Evolutionary conservation across 257 asterid species (phyloP).

Genomic region (Thymus mandschuricus): DNA sequence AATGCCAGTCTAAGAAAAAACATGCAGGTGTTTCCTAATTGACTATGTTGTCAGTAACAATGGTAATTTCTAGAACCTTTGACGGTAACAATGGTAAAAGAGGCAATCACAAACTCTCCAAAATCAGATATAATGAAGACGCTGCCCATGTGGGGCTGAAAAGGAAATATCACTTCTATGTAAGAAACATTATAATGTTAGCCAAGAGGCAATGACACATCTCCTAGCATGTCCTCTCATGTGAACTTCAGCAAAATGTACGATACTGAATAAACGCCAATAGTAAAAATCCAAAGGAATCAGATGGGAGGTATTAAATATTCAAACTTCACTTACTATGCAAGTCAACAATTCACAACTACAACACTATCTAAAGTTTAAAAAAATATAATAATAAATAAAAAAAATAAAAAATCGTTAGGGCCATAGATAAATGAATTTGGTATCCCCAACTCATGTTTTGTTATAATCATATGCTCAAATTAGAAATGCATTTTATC

Average conservation of each 20-base stretch:
- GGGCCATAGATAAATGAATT: neutral
- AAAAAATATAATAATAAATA: neutral
- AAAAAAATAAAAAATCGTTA: neutral
- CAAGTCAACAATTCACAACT: neutral
- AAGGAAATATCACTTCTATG: neutral
- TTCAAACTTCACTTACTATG: neutral
- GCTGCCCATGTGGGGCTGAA: neutral
- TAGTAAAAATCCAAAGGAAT: too few species aligned
- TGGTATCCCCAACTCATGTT: neutral
- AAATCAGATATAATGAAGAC: neutral
- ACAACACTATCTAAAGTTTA: neutral
- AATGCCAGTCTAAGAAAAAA: slow-evolving; percentile 12
- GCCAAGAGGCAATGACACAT: too few species aligned
- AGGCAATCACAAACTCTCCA: neutral
- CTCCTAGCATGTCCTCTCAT: too few species aligned
- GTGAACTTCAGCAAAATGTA: too few species aligned
- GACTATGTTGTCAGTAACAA: slow-evolving; percentile 9
- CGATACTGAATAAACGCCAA: too few species aligned
- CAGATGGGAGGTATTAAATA: slow-evolving; percentile 5
- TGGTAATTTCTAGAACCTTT: slow-evolving; percentile 4
- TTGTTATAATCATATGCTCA: neutral
- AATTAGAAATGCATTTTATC: neutral
- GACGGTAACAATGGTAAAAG: too few species aligned
- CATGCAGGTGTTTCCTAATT: slow-evolving; percentile 21
- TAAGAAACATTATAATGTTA: too few species aligned